phyloP scores from a whole-genome alignment of 2,329 filamentous ascomycete genomes.

The Fusarium sp. region DNA sequence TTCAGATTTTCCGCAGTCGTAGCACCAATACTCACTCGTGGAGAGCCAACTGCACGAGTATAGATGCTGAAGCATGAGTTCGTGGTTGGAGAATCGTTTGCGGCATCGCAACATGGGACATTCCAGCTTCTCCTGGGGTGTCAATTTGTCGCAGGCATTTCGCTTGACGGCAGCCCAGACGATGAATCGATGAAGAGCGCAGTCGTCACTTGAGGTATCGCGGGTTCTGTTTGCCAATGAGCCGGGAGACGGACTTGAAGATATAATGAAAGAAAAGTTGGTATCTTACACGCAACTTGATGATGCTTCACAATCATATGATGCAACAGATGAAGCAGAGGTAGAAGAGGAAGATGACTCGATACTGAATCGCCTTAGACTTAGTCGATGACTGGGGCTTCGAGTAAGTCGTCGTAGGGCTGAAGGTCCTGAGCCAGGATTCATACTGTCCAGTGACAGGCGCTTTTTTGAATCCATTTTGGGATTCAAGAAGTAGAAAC shows the following conservation, averaged over 20 bases:
- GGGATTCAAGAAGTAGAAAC: not conserved
- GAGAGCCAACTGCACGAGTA: conserved; percentile 61
- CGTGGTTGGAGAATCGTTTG: conserved; percentile 63
- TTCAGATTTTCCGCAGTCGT: conserved; percentile 65
- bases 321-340: conserved; percentile 43
- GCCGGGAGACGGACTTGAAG: conserved; percentile 10
- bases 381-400: conserved; percentile 51
- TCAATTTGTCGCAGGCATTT: conserved; percentile 63
- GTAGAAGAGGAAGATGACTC: conserved; percentile 48
- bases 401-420: conserved; percentile 51
- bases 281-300: conserved; percentile 53
- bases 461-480: conserved; percentile 52
- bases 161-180: conserved; percentile 68
- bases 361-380: conserved; percentile 50
- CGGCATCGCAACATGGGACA: conserved; percentile 66
- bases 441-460: conserved; percentile 47
- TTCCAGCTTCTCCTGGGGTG: conserved; percentile 60
- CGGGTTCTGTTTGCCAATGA: conserved; percentile 55
- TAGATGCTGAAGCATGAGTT: conserved; percentile 66
- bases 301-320: conserved; percentile 44
- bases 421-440: conserved; percentile 47
- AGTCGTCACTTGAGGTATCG: conserved; percentile 61
- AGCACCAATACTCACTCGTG: conserved; percentile 68
- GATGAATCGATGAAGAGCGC: conserved; percentile 66
- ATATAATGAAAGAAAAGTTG: conserved; percentile 13